Evolutionary conservation across 1,284 basidiomycete genomes (phyloP), one percentile per base, ranked within the genome.

Genomic region (Puccinia novopanici): DNA sequence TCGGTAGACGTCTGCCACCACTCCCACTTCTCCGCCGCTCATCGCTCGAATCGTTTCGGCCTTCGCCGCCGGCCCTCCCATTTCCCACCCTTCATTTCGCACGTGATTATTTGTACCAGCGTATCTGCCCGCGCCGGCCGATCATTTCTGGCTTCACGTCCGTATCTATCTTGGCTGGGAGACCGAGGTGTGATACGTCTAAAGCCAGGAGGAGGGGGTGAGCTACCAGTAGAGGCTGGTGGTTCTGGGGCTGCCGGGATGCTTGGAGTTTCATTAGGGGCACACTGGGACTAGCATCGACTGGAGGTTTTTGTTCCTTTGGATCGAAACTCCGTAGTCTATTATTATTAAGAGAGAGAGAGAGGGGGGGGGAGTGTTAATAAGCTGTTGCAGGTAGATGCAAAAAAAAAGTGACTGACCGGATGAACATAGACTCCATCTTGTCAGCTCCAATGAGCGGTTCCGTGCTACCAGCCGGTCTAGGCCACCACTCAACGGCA

Each of bases 401-500:
- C 37, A 8, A 13, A 50, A 13, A 22, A 72, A 24, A 48, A 19
- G 15, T 40, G 24, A 68, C 72, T 67, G 54, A 81, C 79, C 79
- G 59, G 19, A 75, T 57, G 54, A 75, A 81, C 42, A 81, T 73
- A 0, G 71, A 72, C 54, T 68, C 72, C 50, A 81, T 42, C 61
- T 81, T 74, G 22, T 55, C 61, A 55, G 79, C 61, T 8, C 67
- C 34, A 27, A 81, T 81, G 40, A 73, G 65, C 2, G 79, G 79
- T 50, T 68, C 65, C n/a, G 59, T 61, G 42, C 34, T 50, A 15
- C 54, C 79, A 55, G 45, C 71, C n/a, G 79, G 72, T 59, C 79
- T 74, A 24, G 79, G 79, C 79, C 79, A 81, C 79, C 79, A 81
- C 59, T 81, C 79, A 27, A 74, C 79, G 24, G 79, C 71, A 75